Conservation (phyloP, 768 basidiomycete genomes). For the Leucocoprinus birnbaumii region DNA sequence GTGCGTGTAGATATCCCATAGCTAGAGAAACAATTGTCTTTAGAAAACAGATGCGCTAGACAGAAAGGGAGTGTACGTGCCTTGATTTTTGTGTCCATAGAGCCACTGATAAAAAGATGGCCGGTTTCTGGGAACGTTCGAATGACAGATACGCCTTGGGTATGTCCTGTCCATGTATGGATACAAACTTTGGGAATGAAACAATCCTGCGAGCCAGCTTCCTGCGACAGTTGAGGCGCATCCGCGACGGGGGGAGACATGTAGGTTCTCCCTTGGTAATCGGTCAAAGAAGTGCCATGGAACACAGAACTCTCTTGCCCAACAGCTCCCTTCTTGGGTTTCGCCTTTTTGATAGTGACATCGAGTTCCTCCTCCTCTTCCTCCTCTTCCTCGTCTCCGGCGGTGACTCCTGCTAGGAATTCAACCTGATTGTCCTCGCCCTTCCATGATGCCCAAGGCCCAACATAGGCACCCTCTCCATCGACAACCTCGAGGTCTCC, state of each 20-base stretch:
- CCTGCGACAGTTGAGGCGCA: conserved; percentile 78
- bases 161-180: conserved; percentile 99
- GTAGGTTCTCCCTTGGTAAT: conserved; percentile 98
- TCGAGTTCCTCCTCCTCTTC: conserved; percentile 61
- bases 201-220: conserved; percentile 82
- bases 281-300: conserved; percentile 95
- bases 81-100: conserved; percentile 99
- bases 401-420: conserved; percentile 65
- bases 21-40: conserved; percentile 41
- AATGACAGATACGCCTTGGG: conserved; percentile 91
- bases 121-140: conserved; percentile 91
- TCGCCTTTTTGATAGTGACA: conserved; percentile 64
- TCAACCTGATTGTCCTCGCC: conserved; percentile 68
- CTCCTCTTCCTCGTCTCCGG: conserved; percentile 55
- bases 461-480: conserved; percentile 86
- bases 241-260: conserved; percentile 91
- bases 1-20: conserved; percentile 98
- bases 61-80: conserved; percentile 31
- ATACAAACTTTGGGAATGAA: conserved; percentile 95
- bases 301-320: conserved; percentile 94
- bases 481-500: conserved; percentile 86
- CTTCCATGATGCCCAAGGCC: conserved; percentile 94
- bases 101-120: conserved; percentile 89
- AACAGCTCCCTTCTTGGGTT: conserved; percentile 71
- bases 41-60: conserved; percentile 4